A percentile compares a stretch with the other conserved stretches of the same genome.
Evolutionary conservation across 208 protist genomes (phyloP).

Genomic region (Sergeia podlipaevii): DNA sequence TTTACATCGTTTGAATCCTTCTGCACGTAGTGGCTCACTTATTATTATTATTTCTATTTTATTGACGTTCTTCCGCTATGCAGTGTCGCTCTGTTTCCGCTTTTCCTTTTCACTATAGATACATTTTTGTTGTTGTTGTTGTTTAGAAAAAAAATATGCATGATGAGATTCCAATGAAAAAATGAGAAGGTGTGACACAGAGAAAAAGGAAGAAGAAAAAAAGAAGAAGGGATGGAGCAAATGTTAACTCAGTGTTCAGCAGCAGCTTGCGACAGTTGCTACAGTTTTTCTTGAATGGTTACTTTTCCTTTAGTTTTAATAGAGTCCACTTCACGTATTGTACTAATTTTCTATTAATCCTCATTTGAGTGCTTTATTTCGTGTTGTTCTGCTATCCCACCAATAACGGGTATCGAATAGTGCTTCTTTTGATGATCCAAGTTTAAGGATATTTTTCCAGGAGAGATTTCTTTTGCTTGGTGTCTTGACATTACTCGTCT

Average conservation of each 20-base stretch:
- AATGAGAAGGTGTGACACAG: no score
- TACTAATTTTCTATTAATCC: constrained; percentile 11
- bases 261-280: no score
- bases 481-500: not conserved
- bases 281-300: no score
- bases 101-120: not conserved
- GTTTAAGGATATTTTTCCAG: not conserved
- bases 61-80: constrained; percentile 2
- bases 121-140: constrained; percentile 4
- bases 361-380: not conserved
- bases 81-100: not conserved
- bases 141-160: no score
- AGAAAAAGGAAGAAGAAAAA: no score
- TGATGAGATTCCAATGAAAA: no score
- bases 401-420: no score
- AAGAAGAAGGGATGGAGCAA: no score
- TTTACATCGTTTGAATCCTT: no score
- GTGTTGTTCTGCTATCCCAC: no score
- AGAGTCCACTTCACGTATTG: not conserved
- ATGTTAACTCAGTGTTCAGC: no score
- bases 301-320: constrained; percentile 13
- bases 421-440: constrained; percentile 6
- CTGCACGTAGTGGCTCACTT: not conserved
- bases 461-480: not conserved
- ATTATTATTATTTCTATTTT: not conserved